Percentiles rank a stretch among this genome's conserved stretches.
Evolutionary conservation across 345 rosid genomes (phyloP).

Genomic region (Moricandia arvensis): DNA sequence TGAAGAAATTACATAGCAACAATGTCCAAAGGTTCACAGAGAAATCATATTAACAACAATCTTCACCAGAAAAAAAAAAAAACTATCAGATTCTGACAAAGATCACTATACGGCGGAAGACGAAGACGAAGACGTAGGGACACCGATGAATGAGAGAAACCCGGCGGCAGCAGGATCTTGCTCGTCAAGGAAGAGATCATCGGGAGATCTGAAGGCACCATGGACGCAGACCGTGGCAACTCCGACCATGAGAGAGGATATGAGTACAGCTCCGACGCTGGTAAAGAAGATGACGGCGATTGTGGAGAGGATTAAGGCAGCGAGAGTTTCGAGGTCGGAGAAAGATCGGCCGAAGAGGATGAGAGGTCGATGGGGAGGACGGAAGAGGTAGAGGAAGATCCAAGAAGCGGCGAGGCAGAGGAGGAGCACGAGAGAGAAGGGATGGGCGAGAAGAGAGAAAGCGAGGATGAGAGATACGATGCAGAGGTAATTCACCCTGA

Average conservation of each 20-base stretch:
- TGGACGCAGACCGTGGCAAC: conserved; percentile 53
- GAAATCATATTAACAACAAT: neutral
- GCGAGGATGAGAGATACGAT: conserved; percentile 37
- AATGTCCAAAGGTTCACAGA: neutral
- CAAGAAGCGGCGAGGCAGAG: conserved; percentile 53
- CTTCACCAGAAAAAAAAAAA: neutral
- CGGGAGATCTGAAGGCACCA: conserved; percentile 56
- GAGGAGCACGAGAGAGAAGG: conserved; percentile 59
- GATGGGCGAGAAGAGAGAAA: conserved; percentile 50
- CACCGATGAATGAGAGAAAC: conserved; percentile 56
- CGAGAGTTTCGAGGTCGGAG: conserved; percentile 58
- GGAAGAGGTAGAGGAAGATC: conserved; percentile 62
- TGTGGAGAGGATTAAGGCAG: conserved; percentile 42
- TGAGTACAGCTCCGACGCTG: conserved; percentile 54
- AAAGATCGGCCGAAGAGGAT: conserved; percentile 53
- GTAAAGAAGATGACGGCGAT: conserved; percentile 56
- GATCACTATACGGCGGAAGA: conserved; percentile 17
- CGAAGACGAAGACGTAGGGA: conserved; percentile 43
- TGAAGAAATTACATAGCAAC: conserved; percentile 6
- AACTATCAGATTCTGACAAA: neutral
- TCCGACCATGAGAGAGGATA: conserved; percentile 61
- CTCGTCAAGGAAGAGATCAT: conserved; percentile 63
- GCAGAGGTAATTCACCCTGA: conserved; percentile 44
- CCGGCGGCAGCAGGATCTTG: conserved; percentile 59
- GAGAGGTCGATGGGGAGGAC: conserved; percentile 63